Conservation (phyloP, 305 asterid species). For the Petunia hybrid region DNA sequence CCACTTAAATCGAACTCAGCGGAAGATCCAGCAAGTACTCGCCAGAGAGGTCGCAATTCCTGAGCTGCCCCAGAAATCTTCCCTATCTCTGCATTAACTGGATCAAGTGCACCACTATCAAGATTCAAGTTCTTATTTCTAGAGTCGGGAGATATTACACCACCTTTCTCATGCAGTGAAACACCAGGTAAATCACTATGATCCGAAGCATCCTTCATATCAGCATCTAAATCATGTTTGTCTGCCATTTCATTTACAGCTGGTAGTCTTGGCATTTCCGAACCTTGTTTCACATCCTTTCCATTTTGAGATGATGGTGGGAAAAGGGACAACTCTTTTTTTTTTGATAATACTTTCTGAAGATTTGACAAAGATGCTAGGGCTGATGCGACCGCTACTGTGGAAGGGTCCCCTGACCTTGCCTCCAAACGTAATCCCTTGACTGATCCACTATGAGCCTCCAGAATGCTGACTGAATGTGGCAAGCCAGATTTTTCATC, state of each 20-base stretch:
- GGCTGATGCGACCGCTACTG: slow-evolving; percentile 77
- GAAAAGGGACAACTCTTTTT: slow-evolving; percentile 36
- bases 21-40: slow-evolving; percentile 58
- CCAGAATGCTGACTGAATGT: slow-evolving; percentile 69
- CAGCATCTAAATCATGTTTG: slow-evolving; percentile 55
- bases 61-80: slow-evolving; percentile 52
- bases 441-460: slow-evolving; percentile 73
- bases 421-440: slow-evolving; percentile 76
- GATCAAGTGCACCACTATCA: slow-evolving; percentile 38
- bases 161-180: slow-evolving; percentile 54
- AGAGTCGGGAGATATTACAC: slow-evolving; percentile 53
- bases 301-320: slow-evolving; percentile 69
- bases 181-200: slow-evolving; percentile 49
- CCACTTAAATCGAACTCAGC: slow-evolving; percentile 54
- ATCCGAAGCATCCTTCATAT: slow-evolving; percentile 70
- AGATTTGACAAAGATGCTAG: slow-evolving; percentile 75
- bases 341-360: slow-evolving; percentile 53
- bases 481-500: slow-evolving; percentile 55
- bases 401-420: slow-evolving; percentile 77
- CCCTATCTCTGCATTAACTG: slow-evolving; percentile 57
- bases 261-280: slow-evolving; percentile 65
- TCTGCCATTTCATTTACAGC: slow-evolving; percentile 67
- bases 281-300: slow-evolving; percentile 55
- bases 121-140: slow-evolving; percentile 51
- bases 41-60: slow-evolving; percentile 63